phyloP scores from a whole-genome alignment of 441 rosid species.

The Raphanus hybrid region DNA sequence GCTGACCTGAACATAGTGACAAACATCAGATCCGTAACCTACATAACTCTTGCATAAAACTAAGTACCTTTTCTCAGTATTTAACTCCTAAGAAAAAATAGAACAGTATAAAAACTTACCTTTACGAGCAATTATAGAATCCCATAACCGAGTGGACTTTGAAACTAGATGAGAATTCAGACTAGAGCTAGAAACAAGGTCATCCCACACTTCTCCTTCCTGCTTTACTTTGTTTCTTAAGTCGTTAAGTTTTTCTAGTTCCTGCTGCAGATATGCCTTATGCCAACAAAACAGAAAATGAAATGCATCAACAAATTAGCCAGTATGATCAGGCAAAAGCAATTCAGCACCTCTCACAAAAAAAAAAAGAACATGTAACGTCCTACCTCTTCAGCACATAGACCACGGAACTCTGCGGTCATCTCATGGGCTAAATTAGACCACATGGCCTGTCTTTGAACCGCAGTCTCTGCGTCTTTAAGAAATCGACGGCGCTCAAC shows the following conservation, averaged over 20 bases:
- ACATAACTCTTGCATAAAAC: conserved; percentile 13
- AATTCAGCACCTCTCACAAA: conserved; percentile 7
- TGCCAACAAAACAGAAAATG: conserved; percentile 42
- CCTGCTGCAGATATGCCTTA: conserved; percentile 99
- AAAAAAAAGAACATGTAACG: not conserved
- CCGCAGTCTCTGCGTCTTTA: conserved; percentile 94
- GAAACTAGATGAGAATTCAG: conserved; percentile 97
- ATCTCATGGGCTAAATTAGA: conserved; percentile 99
- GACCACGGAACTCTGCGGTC: conserved; percentile 99
- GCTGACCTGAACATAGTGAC: conserved; percentile 70
- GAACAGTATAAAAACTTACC: conserved; percentile 51
- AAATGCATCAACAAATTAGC: conserved; percentile 24
- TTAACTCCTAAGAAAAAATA: conserved; percentile 8
- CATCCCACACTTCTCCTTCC: conserved; percentile 99
- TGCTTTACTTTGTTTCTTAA: conserved; percentile 95
- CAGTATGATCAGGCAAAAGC: conserved; percentile 21
- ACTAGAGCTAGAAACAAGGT: conserved; percentile 94
- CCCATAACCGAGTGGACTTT: conserved; percentile 96
- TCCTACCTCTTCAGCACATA: conserved; percentile 98
- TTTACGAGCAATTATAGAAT: conserved; percentile 90
- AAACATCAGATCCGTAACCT: conserved; percentile 1
- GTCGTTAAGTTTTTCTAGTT: conserved; percentile 94
- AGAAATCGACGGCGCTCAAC: conserved; percentile 94
- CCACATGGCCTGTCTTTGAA: conserved; percentile 99
- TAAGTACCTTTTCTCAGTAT: conserved; percentile 9